Conservation (phyloP, 2,329 filamentous ascomycete species). For the Diaporthe destruens region DNA sequence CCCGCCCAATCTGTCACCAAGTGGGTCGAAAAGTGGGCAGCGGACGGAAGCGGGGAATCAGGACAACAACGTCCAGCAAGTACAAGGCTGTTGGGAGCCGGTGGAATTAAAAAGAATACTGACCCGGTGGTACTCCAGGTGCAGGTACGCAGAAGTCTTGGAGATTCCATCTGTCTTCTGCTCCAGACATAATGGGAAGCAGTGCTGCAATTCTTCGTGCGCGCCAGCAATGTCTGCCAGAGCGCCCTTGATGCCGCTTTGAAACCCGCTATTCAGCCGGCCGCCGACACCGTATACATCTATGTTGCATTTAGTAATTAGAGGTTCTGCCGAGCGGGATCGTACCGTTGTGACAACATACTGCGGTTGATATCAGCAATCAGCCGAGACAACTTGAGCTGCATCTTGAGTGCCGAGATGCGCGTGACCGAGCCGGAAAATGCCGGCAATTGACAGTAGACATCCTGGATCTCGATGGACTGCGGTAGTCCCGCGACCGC, state of each 20-base stretch:
- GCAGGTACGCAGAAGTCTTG: slow-evolving; percentile 49
- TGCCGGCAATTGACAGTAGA: slow-evolving; percentile 56
- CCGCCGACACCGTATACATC: slow-evolving; percentile 50
- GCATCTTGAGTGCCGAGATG: slow-evolving; percentile 50
- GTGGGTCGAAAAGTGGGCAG: background rate
- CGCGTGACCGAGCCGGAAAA: slow-evolving; percentile 48
- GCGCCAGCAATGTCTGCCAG: slow-evolving; percentile 48
- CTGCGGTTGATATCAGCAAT: slow-evolving; percentile 51
- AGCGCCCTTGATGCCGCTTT: slow-evolving; percentile 49
- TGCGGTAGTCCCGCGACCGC: slow-evolving; percentile 65
- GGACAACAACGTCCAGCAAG: background rate
- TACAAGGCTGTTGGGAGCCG: background rate
- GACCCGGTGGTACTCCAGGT: slow-evolving; percentile 52
- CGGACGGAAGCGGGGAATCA: background rate
- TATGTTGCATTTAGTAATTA: slow-evolving; percentile 30
- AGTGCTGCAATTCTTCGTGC: slow-evolving; percentile 49
- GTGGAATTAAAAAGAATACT: slow-evolving; percentile 6
- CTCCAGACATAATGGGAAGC: slow-evolving; percentile 49
- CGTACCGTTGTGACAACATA: slow-evolving; percentile 16
- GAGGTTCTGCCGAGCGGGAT: too few relatives aligned
- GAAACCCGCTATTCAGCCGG: slow-evolving; percentile 49
- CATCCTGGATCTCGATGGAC: slow-evolving; percentile 62
- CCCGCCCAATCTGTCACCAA: too few relatives aligned
- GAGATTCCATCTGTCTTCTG: slow-evolving; percentile 51
- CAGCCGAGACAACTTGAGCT: slow-evolving; percentile 48